Conservation (phyloP, 768 basidiomycete species). For the Mycena latifolia region DNA sequence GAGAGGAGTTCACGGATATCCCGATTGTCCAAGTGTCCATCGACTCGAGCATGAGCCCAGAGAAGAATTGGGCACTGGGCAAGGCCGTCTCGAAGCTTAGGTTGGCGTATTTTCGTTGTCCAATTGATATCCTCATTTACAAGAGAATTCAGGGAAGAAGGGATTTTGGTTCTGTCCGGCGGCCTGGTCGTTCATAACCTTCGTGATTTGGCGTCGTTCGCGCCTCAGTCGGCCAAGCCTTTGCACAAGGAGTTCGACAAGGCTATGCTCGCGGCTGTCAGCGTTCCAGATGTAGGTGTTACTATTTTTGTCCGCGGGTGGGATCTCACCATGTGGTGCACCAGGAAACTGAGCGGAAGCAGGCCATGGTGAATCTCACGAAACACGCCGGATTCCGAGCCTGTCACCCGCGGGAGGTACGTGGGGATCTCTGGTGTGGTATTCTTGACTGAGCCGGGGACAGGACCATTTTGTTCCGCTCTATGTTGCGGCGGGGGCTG, state of each 20-base stretch:
- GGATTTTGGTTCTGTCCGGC: conserved; percentile 77
- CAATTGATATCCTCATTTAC: too few relatives aligned
- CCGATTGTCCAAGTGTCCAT: conserved; percentile 58
- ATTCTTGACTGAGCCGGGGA: neutral
- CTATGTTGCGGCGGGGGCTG: conserved; percentile 82
- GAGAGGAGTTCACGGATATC: conserved; percentile 67
- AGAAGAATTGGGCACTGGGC: conserved; percentile 75
- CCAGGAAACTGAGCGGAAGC: conserved; percentile 65
- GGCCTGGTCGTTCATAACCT: conserved; percentile 60
- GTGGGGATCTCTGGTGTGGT: neutral
- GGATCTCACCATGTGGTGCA: too few relatives aligned
- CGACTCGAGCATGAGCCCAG: conserved; percentile 66
- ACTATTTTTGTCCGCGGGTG: neutral
- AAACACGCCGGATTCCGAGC: conserved; percentile 72
- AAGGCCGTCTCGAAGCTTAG: conserved; percentile 70
- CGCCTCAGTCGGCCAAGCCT: conserved; percentile 38
- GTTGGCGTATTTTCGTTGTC: too few relatives aligned
- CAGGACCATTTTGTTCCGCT: conserved; percentile 82
- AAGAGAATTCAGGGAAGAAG: conserved; percentile 64
- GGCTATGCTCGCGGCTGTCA: conserved; percentile 69
- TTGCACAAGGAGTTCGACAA: conserved; percentile 68
- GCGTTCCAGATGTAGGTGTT: conserved; percentile 48
- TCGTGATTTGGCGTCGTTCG: neutral
- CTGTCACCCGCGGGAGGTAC: conserved; percentile 73
- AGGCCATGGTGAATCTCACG: conserved; percentile 66